Conservation (phyloP, 2,329 filamentous ascomycete species). For the Pseudonectria buxi region DNA sequence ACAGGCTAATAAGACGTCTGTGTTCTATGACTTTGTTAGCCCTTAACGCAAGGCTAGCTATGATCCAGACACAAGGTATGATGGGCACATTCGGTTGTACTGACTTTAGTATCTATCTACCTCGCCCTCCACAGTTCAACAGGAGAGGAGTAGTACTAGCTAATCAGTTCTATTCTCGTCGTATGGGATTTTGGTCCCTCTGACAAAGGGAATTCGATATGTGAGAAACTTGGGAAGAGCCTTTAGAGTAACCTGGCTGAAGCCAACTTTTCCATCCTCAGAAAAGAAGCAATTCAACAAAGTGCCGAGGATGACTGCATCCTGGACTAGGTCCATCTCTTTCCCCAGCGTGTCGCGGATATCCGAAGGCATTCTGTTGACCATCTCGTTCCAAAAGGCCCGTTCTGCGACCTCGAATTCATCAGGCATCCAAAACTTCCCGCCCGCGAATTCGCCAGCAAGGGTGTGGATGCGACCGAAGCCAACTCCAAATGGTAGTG, state of each 20-base stretch:
- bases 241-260: constrained; percentile 13
- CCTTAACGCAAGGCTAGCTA: too few relatives aligned
- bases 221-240: constrained; percentile 23
- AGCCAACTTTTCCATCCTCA: constrained; percentile 19
- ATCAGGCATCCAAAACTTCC: constrained; percentile 20
- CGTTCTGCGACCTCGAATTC: constrained; percentile 21
- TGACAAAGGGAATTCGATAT: too few relatives aligned
- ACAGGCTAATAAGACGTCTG: too few relatives aligned
- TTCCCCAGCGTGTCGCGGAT: constrained; percentile 24
- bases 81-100: too few relatives aligned
- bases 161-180: too few relatives aligned
- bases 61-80: too few relatives aligned
- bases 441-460: constrained; percentile 16
- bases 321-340: constrained; percentile 25
- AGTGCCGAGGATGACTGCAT: constrained; percentile 23
- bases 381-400: constrained; percentile 20
- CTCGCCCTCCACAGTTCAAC: too few relatives aligned
- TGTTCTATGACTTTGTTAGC: too few relatives aligned
- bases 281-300: constrained; percentile 20
- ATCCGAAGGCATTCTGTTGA: constrained; percentile 17
- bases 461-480: constrained; percentile 19
- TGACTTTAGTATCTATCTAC: too few relatives aligned
- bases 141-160: too few relatives aligned
- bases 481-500: too few relatives aligned
- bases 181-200: too few relatives aligned